A percentile compares a stretch with the other conserved stretches of the same genome.
These are phyloP conservation scores for Moricandia moricandioides DNA, from an alignment of 345 rosid genomes.

Conservation along the genomic window DNA sequence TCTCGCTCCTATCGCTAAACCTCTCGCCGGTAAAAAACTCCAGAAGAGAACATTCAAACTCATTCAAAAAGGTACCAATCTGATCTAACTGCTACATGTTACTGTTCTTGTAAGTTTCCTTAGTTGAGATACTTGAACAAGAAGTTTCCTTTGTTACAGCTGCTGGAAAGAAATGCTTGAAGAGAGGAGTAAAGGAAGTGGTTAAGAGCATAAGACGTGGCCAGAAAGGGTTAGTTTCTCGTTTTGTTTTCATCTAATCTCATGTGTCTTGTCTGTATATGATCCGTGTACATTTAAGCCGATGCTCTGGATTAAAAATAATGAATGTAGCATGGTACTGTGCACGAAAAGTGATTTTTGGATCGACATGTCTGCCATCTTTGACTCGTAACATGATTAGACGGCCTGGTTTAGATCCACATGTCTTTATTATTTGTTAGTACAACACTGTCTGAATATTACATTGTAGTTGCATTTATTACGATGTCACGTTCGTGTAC, in stretches of 20 bases:
- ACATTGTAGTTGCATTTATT: not conserved
- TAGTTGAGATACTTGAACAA: too few relatives aligned
- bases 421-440: not conserved
- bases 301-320: conserved; percentile 46
- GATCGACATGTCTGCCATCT: conserved; percentile 36
- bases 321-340: conserved; percentile 60
- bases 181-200: conserved; percentile 98
- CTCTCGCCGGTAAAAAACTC: conserved; percentile 91
- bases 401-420: conserved; percentile 37
- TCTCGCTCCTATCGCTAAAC: conserved; percentile 86
- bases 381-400: conserved; percentile 8
- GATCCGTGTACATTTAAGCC: conserved; percentile 41
- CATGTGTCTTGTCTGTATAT: not conserved
- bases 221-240: conserved; percentile 66
- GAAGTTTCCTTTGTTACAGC: conserved; percentile 39
- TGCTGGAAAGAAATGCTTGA: conserved; percentile 86
- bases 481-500: not conserved
- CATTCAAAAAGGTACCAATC: conserved; percentile 64
- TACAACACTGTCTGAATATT: too few relatives aligned
- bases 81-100: not conserved
- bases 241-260: not conserved
- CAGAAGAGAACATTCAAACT: conserved; percentile 82
- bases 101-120: not conserved
- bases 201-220: conserved; percentile 90
- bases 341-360: conserved; percentile 39